Conservation (phyloP, 768 basidiomycete genomes). For the Suillus variegatus region DNA sequence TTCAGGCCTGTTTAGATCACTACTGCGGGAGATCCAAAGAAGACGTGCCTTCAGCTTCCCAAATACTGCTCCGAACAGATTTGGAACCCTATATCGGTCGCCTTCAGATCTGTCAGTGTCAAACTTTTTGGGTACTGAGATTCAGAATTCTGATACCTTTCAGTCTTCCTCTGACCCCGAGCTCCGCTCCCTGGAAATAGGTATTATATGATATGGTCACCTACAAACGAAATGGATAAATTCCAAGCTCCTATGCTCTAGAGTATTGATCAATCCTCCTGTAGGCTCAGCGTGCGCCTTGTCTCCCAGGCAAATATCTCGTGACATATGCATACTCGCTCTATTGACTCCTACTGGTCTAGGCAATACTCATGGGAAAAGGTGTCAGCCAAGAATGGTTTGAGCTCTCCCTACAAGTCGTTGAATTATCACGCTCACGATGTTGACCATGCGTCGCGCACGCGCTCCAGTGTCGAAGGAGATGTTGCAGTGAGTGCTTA, state of each 20-base stretch:
- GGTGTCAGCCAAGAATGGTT: constrained; percentile 39
- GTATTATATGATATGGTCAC: constrained; percentile 38
- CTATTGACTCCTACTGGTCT: constrained; percentile 30
- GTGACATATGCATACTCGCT: constrained; percentile 33
- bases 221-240: constrained; percentile 38
- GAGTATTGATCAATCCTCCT: constrained; percentile 29
- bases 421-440: constrained; percentile 34
- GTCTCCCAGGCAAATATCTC: constrained; percentile 20
- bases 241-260: constrained; percentile 36
- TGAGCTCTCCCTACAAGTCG: constrained; percentile 36
- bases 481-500: constrained; percentile 26
- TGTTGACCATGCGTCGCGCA: constrained; percentile 24
- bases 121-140: constrained; percentile 31
- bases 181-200: constrained; percentile 42
- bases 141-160: constrained; percentile 39
- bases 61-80: constrained; percentile 31
- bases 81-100: constrained; percentile 34
- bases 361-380: constrained; percentile 38
- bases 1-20: constrained; percentile 17
- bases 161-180: constrained; percentile 40
- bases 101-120: constrained; percentile 32
- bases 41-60: constrained; percentile 22
- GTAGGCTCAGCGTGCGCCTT: constrained; percentile 23
- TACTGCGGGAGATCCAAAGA: constrained; percentile 27
- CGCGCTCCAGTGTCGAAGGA: constrained; percentile 27